A percentile compares a stretch with the other conserved stretches of the same genome.
phyloP scores from a whole-genome alignment of 2,329 filamentous ascomycete genomes.

The Pseudocercospora pini-densiflorae region DNA sequence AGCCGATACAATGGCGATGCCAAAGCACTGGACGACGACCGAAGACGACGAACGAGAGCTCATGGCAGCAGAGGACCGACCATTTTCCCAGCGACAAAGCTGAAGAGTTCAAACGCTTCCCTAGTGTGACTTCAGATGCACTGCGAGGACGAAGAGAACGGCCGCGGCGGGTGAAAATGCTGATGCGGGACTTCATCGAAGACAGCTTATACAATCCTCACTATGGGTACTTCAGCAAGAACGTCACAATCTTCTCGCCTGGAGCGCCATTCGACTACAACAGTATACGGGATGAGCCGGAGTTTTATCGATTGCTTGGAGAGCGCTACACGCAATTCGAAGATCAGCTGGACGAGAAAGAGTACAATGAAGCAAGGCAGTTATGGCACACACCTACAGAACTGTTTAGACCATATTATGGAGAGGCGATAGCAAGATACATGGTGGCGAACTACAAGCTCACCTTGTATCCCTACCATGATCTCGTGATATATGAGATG shows the following conservation, averaged over 20 bases:
- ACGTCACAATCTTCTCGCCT: constrained; percentile 72
- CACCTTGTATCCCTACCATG: constrained; percentile 91
- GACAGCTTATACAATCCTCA: constrained; percentile 58
- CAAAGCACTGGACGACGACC: constrained; percentile 26
- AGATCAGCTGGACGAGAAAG: constrained; percentile 75
- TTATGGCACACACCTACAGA: constrained; percentile 99
- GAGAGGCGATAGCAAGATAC: constrained; percentile 95
- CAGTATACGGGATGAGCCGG: constrained; percentile 77
- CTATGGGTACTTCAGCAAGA: constrained; percentile 42
- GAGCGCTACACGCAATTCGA: constrained; percentile 88
- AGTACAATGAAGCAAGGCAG: constrained; percentile 78
- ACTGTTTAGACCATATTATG: constrained; percentile 94
- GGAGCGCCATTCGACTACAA: constrained; percentile 91
- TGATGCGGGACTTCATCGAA: constrained; percentile 96
- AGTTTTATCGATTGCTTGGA: constrained; percentile 78
- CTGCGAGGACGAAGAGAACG: constrained; percentile 74
- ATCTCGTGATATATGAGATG: constrained; percentile 98
- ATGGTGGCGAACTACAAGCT: constrained; percentile 95
- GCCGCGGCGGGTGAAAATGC: constrained; percentile 91
- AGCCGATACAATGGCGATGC: constrained; percentile 42
- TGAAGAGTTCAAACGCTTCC: constrained; percentile 80
- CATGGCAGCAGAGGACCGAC: constrained; percentile 85
- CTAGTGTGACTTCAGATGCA: constrained; percentile 81
- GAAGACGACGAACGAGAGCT: constrained; percentile 62
- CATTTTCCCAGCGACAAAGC: constrained; percentile 76